Conservation (phyloP, 805 yeast genomes). For the Barnettozyma salicaria region DNA sequence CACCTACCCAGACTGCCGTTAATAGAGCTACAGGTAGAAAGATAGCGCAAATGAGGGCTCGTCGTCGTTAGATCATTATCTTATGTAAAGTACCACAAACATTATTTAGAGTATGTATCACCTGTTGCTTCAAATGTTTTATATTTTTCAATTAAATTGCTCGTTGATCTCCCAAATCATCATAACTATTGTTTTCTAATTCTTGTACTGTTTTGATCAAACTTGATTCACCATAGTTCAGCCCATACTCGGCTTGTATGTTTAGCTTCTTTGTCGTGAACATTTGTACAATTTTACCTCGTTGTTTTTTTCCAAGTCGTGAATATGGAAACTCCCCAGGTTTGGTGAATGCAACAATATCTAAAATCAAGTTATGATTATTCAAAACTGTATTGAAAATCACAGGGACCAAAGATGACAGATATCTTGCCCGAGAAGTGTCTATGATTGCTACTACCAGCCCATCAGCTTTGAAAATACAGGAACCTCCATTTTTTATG, state of each 20-base stretch:
- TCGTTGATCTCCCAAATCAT: no score
- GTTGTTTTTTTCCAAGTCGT: constrained; percentile 67
- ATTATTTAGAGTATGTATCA: not conserved
- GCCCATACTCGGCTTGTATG: constrained; percentile 40
- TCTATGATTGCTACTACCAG: constrained; percentile 73
- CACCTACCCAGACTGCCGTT: constrained; percentile 16
- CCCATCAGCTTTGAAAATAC: constrained; percentile 78
- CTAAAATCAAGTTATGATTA: constrained; percentile 76
- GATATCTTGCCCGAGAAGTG: constrained; percentile 39
- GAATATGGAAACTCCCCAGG: constrained; percentile 61
- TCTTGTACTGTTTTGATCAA: constrained; percentile 54
- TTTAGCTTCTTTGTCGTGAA: constrained; percentile 48
- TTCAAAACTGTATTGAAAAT: constrained; percentile 73
- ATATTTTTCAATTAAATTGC: no score
- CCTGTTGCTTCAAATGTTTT: no score
- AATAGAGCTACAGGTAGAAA: constrained; percentile 20
- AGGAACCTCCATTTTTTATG: constrained; percentile 50
- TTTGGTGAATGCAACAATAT: constrained; percentile 75
- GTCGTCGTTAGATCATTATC: constrained; percentile 21
- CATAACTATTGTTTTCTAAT: no score
- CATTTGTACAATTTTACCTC: constrained; percentile 54
- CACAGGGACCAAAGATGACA: constrained; percentile 77
- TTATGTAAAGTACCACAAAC: not conserved
- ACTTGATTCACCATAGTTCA: constrained; percentile 63
- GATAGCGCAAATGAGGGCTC: constrained; percentile 25